Conservation (phyloP, 1,284 basidiomycete genomes). For the Heliocybe sulcata region DNA sequence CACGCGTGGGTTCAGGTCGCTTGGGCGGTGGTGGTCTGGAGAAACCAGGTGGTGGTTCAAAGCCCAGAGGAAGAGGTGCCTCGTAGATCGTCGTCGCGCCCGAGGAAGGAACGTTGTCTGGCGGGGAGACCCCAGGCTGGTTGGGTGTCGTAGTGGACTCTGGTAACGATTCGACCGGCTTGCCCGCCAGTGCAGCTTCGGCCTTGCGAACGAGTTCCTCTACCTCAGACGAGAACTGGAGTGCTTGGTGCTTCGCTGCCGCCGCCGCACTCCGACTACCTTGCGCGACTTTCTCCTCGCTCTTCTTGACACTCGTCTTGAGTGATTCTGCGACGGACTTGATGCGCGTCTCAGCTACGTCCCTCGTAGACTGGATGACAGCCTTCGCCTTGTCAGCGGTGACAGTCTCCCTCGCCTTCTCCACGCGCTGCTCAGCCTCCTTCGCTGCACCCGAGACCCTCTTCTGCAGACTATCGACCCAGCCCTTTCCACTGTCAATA, state of each 20-base stretch:
- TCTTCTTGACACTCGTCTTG: constrained; percentile 42
- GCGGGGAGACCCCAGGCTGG: constrained; percentile 20
- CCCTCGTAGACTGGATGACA: constrained; percentile 29
- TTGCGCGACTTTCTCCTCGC: constrained; percentile 24
- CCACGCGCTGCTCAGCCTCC: constrained; percentile 8
- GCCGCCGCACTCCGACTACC: constrained; percentile 24
- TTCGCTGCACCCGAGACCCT: constrained; percentile 28
- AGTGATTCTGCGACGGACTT: constrained; percentile 38
- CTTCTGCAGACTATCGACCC: constrained; percentile 40
- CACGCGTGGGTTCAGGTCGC: constrained; percentile 16
- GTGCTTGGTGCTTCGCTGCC: constrained; percentile 37
- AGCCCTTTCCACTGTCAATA: constrained; percentile 46
- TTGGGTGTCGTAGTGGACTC: constrained; percentile 25
- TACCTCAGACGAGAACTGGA: constrained; percentile 54
- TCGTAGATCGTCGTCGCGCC: constrained; percentile 46
- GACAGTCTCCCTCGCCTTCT: constrained; percentile 27
- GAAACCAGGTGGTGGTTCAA: constrained; percentile 88
- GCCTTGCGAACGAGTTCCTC: constrained; percentile 60
- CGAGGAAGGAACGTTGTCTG: constrained; percentile 14
- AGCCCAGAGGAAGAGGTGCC: constrained; percentile 79
- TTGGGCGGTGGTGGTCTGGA: constrained; percentile 43
- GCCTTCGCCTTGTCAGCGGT: constrained; percentile 25
- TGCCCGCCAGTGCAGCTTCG: constrained; percentile 56
- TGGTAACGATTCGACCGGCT: constrained; percentile 23
- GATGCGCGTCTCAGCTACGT: constrained; percentile 37